A percentile compares a stretch with the other conserved stretches of the same genome.
Conservation (phyloP, 176 grass and related monocot genomes). For the Triticum monococcum region DNA sequence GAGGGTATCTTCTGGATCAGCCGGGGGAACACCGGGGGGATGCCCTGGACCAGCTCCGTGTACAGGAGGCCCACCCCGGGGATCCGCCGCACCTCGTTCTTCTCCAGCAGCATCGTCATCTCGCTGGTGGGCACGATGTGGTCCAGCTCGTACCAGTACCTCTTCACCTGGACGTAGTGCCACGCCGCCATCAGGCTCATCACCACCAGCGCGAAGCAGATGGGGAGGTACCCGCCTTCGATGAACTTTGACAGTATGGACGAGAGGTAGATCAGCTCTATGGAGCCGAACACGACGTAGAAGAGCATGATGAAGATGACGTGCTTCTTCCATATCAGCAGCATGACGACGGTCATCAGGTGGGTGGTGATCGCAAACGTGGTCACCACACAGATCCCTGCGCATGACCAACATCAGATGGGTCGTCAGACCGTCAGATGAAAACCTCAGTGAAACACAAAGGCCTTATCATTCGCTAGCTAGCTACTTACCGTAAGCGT, state of each 20-base stretch:
- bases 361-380: constrained; percentile 65
- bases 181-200: constrained; percentile 55
- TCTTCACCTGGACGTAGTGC: constrained; percentile 50
- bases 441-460: background rate
- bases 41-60: constrained; percentile 64
- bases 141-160: constrained; percentile 40
- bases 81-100: constrained; percentile 30
- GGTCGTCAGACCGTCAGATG: background rate
- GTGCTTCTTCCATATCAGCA: constrained; percentile 67
- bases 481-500: constrained; percentile 48
- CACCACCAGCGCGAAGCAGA: constrained; percentile 43
- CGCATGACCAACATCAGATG: background rate
- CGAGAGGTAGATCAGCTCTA: constrained; percentile 57
- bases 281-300: constrained; percentile 39
- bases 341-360: constrained; percentile 62
- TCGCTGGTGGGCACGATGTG: constrained; percentile 9
- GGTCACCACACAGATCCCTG: constrained; percentile 59
- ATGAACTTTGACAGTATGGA: constrained; percentile 61
- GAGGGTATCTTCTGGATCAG: constrained; percentile 52
- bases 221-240: constrained; percentile 60
- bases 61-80: constrained; percentile 64
- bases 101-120: constrained; percentile 19
- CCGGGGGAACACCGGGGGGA: constrained; percentile 23
- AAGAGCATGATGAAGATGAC: constrained; percentile 41
- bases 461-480: background rate